Base-by-base conservation (phyloP, 306 rosid genomes). In the Sindora glabra region DNA sequence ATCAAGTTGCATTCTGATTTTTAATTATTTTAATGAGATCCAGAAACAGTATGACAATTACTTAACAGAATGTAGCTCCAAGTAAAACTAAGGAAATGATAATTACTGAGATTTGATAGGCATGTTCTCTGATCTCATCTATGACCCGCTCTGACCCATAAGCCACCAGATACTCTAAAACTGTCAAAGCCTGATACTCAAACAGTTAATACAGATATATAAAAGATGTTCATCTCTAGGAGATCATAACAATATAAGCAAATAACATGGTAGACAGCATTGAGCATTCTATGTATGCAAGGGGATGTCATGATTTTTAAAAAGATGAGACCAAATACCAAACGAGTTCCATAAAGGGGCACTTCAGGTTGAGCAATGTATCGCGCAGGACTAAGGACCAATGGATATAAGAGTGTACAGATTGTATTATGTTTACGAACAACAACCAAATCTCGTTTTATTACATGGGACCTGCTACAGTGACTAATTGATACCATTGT, bases 91-190 rank as follows among this genome's bases (percentile, higher is more conserved):
- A 54, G 33, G 41, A 42, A 47, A 48, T 19, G 16, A 50, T 55
- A 78, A 67, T 76, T 94, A 94, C 99, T 16, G 95, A 89, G 78
- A 94, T 86, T 82, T 94, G 99, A 84, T 94, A 86, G 5, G 84
- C 83, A 77, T 94, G 97, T 77, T 94, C 99, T 73, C 80, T 84
- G 74, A 89, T 86, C 67, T 94, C 99, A 26, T 94, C 99, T 64
- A 94, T 82, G 74, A 89, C 90, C 44, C 94, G 89, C 70, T 94
- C 99, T 13, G 97, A 89, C 25, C 99, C 99, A 68, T 94, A 76
- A 57, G 84, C 99, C 51, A 94, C 99, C 80, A 94, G 71, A 77
- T 89, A 94, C 56, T 94, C 99, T 77, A 94, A 75, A 44, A 94
- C 87, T 13, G 89, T 84, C 87, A 94, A 86, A 61, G 84, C 95